Evolutionary conservation across 2,329 filamentous ascomycete species (phyloP).

Genomic region (Cladosporium austrohemisphaericum): DNA sequence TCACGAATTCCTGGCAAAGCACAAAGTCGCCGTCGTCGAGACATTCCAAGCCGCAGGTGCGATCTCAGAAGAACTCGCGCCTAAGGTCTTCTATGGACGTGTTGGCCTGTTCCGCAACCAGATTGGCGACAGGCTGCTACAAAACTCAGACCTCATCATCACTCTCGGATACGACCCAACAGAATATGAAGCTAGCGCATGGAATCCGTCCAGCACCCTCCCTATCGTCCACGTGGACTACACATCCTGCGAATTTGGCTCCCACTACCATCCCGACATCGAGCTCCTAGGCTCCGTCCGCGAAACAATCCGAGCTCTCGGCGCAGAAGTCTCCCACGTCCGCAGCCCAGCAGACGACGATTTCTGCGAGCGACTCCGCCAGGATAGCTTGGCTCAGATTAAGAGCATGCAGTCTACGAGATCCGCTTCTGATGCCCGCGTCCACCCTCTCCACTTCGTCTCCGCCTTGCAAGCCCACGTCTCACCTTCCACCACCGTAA

Average conservation of each 20-base stretch:
- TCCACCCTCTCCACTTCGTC: constrained; percentile 48
- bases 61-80: constrained; percentile 40
- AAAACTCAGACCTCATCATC: constrained; percentile 43
- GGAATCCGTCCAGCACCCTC: constrained; percentile 41
- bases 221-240: constrained; percentile 46
- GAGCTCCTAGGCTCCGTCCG: constrained; percentile 44
- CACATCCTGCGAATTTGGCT: constrained; percentile 39
- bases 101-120: constrained; percentile 50
- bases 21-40: constrained; percentile 47
- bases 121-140: constrained; percentile 44
- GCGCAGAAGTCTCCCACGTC: constrained; percentile 32
- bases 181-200: constrained; percentile 46
- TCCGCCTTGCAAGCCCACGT: constrained; percentile 41
- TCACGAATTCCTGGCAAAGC: constrained; percentile 39
- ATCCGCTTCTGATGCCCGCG: constrained; percentile 29
- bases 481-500: constrained; percentile 40
- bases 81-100: constrained; percentile 45
- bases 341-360: constrained; percentile 36
- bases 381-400: constrained; percentile 38
- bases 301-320: constrained; percentile 40
- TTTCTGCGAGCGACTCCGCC: constrained; percentile 33
- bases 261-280: constrained; percentile 40
- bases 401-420: constrained; percentile 21
- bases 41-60: constrained; percentile 51
- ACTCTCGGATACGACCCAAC: constrained; percentile 48